Percentiles rank a stretch among this genome's conserved stretches.
Evolutionary conservation across 345 rosid genomes (phyloP).

Genomic region (Euclidium syriacum): DNA sequence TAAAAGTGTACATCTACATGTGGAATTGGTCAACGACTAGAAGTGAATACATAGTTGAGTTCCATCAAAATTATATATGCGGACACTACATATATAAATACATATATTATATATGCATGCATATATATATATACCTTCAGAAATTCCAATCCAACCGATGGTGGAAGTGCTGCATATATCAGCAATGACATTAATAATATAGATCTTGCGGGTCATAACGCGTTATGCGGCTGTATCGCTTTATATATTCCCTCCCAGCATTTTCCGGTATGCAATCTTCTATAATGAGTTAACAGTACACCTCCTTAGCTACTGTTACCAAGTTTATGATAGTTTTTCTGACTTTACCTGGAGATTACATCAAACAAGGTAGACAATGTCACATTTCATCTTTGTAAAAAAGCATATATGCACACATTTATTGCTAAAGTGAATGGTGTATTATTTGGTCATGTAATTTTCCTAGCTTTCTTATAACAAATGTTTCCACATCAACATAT

Average conservation of each 20-base stretch:
- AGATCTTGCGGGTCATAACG: background rate
- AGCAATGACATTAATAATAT: background rate
- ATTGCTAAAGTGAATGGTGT: background rate
- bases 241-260: background rate
- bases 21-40: background rate
- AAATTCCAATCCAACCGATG: background rate
- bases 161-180: constrained; percentile 2
- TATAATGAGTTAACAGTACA: constrained; percentile 15
- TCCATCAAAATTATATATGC: constrained; percentile 18
- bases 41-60: constrained; percentile 6
- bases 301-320: constrained; percentile 16
- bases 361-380: constrained; percentile 13
- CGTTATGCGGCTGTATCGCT: background rate
- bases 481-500: background rate
- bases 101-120: background rate
- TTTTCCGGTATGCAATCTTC: constrained; percentile 7
- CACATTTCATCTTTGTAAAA: background rate
- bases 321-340: constrained; percentile 1
- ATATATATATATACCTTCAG: background rate
- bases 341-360: constrained; percentile 9
- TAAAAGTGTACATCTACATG: constrained; percentile 9
- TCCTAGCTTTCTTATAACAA: constrained; percentile 1
- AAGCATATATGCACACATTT: background rate
- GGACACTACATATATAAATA: background rate
- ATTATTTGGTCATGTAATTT: background rate